Base-by-base conservation (phyloP, 345 rosid genomes). In the Leavenworthia alabamica region DNA sequence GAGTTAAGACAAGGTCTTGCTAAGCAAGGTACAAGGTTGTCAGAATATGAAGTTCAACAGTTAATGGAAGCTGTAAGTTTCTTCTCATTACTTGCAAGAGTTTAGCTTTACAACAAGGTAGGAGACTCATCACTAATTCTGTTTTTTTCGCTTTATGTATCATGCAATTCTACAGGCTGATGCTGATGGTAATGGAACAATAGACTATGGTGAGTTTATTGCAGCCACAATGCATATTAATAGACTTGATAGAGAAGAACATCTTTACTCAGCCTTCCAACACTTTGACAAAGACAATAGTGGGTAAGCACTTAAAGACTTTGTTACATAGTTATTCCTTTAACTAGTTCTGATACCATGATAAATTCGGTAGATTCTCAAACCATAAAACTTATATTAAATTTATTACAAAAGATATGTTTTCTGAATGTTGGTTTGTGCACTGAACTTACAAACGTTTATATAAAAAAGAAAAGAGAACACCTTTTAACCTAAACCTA, bases 271-370 rank as follows among this genome's bases (percentile, higher is more conserved):
- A 14, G 90, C 90, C 42, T 86, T 82, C 83, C 86, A 76, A 67
- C 84, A 83, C 71, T 86, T 86, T 44, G 87, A 86, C 72, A 81
- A 82, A 71, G 90, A 86, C 73, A 86, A 80, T 37, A 83, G 90
- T 60, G 88, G 90, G 90, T 86, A 81, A 62, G 73, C 26, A 61
- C 27, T n/a, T n/a, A n/a, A n/a, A n/a, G n/a, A n/a, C n/a, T n/a
- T n/a, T n/a, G n/a, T n/a, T n/a, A n/a, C n/a, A n/a, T n/a, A n/a
- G n/a, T n/a, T n/a, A n/a, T n/a, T n/a, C n/a, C n/a, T n/a, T n/a
- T n/a, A n/a, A n/a, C n/a, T n/a, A n/a, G n/a, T n/a, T n/a, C n/a
- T n/a, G n/a, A n/a, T n/a, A n/a, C n/a, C n/a, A n/a, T n/a, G n/a
- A n/a, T n/a, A n/a, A n/a, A n/a, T n/a, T n/a, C n/a, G n/a, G n/a